Conservation (phyloP, 257 asterid genomes). For the Solanum rostratum region DNA sequence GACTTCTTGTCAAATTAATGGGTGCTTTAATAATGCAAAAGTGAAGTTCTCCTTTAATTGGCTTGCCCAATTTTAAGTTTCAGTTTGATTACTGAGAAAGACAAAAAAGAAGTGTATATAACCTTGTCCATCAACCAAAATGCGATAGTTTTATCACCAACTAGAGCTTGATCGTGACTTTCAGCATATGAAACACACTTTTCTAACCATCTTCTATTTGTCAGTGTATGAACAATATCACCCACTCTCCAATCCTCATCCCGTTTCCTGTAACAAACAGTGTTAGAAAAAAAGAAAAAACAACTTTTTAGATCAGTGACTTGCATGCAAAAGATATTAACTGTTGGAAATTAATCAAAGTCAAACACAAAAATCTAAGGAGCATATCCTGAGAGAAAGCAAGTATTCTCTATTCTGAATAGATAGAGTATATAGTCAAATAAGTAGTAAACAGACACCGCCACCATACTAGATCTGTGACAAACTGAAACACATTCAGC, state of each 20-base stretch:
- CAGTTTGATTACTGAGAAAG: not conserved
- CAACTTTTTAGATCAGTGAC: not conserved
- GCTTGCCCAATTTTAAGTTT: not conserved
- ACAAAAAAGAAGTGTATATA: not conserved
- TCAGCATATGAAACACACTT: conserved; percentile 89
- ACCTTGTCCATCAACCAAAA: conserved; percentile 99
- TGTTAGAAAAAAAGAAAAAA: conserved; percentile 10
- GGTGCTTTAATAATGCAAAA: not conserved
- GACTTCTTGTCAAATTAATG: not conserved
- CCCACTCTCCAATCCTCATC: conserved; percentile 99
- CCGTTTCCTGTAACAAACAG: conserved; percentile 53
- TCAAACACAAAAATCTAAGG: not conserved
- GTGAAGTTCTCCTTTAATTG: not conserved
- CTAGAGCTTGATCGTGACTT: conserved; percentile 98
- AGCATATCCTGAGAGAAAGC: not conserved
- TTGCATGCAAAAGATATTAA: not conserved
- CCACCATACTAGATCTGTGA: not conserved
- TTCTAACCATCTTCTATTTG: conserved; percentile 91
- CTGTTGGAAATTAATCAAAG: not conserved
- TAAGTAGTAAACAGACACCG: not conserved
- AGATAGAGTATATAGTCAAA: not conserved
- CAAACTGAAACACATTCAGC: not conserved
- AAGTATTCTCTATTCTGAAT: not conserved
- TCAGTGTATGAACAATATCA: conserved; percentile 71
- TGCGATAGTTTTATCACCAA: conserved; percentile 97